Evolutionary conservation across 2,329 filamentous ascomycete species (phyloP).

Genomic region (Ophiostoma fasciatum): DNA sequence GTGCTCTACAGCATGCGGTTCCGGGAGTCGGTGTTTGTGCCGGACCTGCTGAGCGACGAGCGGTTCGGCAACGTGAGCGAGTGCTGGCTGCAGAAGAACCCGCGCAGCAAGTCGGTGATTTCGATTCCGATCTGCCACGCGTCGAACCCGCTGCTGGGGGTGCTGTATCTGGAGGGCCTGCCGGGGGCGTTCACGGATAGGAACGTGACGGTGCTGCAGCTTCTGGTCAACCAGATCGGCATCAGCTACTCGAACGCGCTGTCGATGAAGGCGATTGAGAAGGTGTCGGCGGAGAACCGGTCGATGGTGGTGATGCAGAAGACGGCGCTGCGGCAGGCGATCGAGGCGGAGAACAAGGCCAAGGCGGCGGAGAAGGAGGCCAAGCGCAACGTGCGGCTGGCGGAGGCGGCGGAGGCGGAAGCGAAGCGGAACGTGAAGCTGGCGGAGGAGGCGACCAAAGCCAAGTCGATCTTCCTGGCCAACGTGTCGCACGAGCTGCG

Average conservation of each 20-base stretch:
- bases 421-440: conserved; percentile 67
- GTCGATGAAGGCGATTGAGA: conserved; percentile 56
- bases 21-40: conserved; percentile 58
- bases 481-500: conserved; percentile 72
- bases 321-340: conserved; percentile 54
- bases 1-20: conserved; percentile 65
- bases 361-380: conserved; percentile 64
- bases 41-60: conserved; percentile 60
- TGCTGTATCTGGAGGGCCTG: conserved; percentile 61
- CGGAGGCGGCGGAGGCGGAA: conserved; percentile 66
- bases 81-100: conserved; percentile 52
- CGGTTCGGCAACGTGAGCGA: conserved; percentile 62
- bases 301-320: conserved; percentile 69
- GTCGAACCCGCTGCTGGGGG: conserved; percentile 53
- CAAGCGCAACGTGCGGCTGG: conserved; percentile 62
- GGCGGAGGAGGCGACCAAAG: conserved; percentile 70
- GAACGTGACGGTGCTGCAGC: conserved; percentile 48
- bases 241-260: conserved; percentile 57
- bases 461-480: conserved; percentile 67
- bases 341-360: conserved; percentile 60
- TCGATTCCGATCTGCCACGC: conserved; percentile 68
- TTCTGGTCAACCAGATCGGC: conserved; percentile 66
- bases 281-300: conserved; percentile 62
- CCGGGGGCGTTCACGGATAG: conserved; percentile 65
- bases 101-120: conserved; percentile 58